Conservation (phyloP, 1,139 yeast species). For the Geotrichum restrictum region DNA sequence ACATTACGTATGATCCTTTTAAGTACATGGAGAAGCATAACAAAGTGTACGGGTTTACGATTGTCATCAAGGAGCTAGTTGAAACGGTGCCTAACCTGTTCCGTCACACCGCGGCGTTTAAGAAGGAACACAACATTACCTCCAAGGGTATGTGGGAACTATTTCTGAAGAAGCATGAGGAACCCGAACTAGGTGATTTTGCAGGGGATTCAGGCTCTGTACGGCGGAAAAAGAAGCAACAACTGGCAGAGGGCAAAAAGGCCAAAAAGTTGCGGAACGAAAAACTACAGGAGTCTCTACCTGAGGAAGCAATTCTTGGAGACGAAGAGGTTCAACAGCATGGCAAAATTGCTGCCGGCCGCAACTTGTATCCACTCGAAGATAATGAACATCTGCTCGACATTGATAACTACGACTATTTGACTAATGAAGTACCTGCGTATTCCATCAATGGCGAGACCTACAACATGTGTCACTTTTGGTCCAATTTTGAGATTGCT, state of each 20-base stretch:
- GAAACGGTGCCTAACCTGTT: constrained; percentile 80
- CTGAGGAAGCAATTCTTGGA: constrained; percentile 25
- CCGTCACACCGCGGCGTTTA: constrained; percentile 62
- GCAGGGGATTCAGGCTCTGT: constrained; percentile 28
- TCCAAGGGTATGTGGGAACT: constrained; percentile 48
- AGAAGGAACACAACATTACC: constrained; percentile 45
- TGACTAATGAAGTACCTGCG: constrained; percentile 28
- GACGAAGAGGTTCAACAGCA: constrained; percentile 8
- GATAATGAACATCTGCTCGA: constrained; percentile 20
- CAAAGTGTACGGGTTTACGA: constrained; percentile 80
- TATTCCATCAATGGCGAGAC: constrained; percentile 56
- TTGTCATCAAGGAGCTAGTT: constrained; percentile 66
- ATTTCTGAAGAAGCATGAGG: constrained; percentile 32
- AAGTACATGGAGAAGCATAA: constrained; percentile 63
- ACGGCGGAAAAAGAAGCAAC: constrained; percentile 31
- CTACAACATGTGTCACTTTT: constrained; percentile 80
- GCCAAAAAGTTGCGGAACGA: constrained; percentile 22
- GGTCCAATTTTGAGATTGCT: constrained; percentile 94
- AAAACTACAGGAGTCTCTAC: constrained; percentile 24
- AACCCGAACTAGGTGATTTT: constrained; percentile 22
- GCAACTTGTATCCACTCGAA: constrained; percentile 12
- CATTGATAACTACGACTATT: constrained; percentile 21
- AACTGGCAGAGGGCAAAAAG: constrained; percentile 31
- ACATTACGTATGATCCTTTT: constrained; percentile 86
- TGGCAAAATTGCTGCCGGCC: constrained; percentile 18